Percentiles rank a stretch among this genome's conserved stretches.
Conservation (phyloP, 1,284 basidiomycete species). For the Cryptococcus neoformans region DNA sequence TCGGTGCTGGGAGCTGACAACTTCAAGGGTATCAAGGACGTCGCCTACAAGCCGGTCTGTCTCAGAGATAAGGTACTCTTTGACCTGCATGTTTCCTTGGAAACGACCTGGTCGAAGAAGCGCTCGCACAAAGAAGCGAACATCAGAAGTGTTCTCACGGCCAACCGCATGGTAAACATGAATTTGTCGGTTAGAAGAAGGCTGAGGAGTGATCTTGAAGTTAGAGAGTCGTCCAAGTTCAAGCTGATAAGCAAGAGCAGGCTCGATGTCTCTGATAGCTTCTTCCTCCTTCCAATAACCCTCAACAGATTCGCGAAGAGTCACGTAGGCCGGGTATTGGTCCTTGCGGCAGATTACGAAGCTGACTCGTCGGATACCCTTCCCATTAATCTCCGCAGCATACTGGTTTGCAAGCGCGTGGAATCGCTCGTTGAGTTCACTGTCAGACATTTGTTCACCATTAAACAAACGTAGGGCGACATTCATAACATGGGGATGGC, state of each 20-base stretch:
- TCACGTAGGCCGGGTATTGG: constrained; percentile 93
- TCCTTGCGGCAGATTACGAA: constrained; percentile 88
- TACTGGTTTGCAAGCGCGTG: constrained; percentile 71
- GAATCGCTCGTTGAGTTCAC: constrained; percentile 73
- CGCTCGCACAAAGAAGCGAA: constrained; percentile 96
- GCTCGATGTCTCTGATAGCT: constrained; percentile 97
- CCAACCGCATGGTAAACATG: constrained; percentile 97
- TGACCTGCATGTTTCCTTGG: constrained; percentile 83
- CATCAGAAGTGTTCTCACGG: constrained; percentile 93
- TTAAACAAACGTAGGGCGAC: constrained; percentile 83
- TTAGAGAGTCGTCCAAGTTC: constrained; percentile 94
- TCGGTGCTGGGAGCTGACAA: constrained; percentile 79
- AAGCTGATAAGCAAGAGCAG: constrained; percentile 96
- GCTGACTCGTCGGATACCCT: constrained; percentile 88
- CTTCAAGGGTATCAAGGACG: constrained; percentile 91
- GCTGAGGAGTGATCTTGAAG: constrained; percentile 92
- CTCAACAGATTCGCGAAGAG: constrained; percentile 65
- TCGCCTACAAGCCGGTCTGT: constrained; percentile 94
- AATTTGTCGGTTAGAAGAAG: constrained; percentile 91
- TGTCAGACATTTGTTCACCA: constrained; percentile 69
- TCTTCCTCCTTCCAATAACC: constrained; percentile 89
- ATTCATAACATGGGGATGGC: constrained; percentile 90
- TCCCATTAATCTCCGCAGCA: constrained; percentile 61
- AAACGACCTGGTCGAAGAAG: constrained; percentile 94
- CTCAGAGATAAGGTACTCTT: constrained; percentile 97